These are phyloP conservation scores for Gyrodon lividus DNA, from an alignment of 768 basidiomycete species.

Conservation along the genomic window DNA sequence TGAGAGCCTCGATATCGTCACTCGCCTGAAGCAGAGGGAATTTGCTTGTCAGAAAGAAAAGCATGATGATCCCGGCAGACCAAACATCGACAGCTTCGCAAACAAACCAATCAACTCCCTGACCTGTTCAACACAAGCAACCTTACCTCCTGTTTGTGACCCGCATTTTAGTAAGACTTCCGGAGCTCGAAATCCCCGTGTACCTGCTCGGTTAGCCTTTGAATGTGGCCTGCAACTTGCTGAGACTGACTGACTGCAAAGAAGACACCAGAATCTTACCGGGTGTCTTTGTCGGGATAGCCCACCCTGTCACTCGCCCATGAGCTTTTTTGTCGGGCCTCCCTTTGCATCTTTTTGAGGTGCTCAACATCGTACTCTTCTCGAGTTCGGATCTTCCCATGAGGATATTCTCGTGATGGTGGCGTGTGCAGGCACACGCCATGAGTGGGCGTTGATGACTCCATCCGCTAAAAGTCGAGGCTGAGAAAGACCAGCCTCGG, in stretches of 20 bases:
- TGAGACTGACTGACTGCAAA: background rate
- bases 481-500: slow-evolving; percentile 1
- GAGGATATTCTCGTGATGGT: slow-evolving; percentile 58
- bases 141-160: slow-evolving; percentile 85
- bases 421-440: slow-evolving; percentile 79
- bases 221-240: slow-evolving; percentile 59
- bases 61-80: slow-evolving; percentile 89
- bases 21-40: slow-evolving; percentile 94
- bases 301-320: slow-evolving; percentile 70
- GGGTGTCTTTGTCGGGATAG: slow-evolving; percentile 69
- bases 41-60: slow-evolving; percentile 89
- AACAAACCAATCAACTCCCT: slow-evolving; percentile 8
- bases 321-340: slow-evolving; percentile 53
- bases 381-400: slow-evolving; percentile 55
- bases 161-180: slow-evolving; percentile 94
- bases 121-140: slow-evolving; percentile 8
- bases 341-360: slow-evolving; percentile 58
- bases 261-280: slow-evolving; percentile 41
- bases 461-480: slow-evolving; percentile 51
- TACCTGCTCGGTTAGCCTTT: slow-evolving; percentile 96
- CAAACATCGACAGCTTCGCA: slow-evolving; percentile 89
- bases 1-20: slow-evolving; percentile 92
- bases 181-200: slow-evolving; percentile 94
- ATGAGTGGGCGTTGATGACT: slow-evolving; percentile 38
- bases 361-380: slow-evolving; percentile 47